Base-by-base conservation (phyloP, 2,329 filamentous ascomycete genomes). In the Sporothrix protearum region DNA sequence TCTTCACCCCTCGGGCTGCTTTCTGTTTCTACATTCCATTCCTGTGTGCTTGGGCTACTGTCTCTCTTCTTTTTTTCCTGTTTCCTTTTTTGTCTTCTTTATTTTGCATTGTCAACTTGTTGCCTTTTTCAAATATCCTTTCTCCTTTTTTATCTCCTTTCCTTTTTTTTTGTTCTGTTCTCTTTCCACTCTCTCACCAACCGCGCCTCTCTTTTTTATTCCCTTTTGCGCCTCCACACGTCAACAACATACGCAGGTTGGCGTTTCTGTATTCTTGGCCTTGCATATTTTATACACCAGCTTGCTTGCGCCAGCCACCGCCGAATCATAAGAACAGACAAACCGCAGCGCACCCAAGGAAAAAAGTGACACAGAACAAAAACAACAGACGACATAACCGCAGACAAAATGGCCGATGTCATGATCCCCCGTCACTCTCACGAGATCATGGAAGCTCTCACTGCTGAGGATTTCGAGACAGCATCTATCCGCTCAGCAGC, bases 401-500 rank as follows among this genome's bases (percentile, higher is more conserved):
- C 16, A 19, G 33, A 8, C 19, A 47, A 55, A 1, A 74, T 74
- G 73, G 69, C 68, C 25, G 72, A 71, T 1, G 39, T 68, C 28
- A 63, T 73, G 61, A 33, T 72, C 36, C 39, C 72, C 4, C 73
- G 68, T 16, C 49, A 33, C 28, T 73, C 74, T 3, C 72, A 71
- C 66, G 74, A 75, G 22, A 30, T 73, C 33, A 30, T 73, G 7
- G 74, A 73, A 33, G 53, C 68, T 7, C 75, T 84, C 71, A 80
- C 78, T 75, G 76, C 80, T 6, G 85, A 88, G 73, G 89, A 91
- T 78, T 88, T 90, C 72, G 89, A 92, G 76, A 90, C 89, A 28
- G 85, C 87, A 7, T 92, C 90, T 10, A 86, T 92, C 73, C 87
- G 83, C 75, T 91, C 89, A 22, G 85, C 85, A 8, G 89, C 89